phyloP scores from a whole-genome alignment of 139 green algal genomes.

The Gonium pectorale region DNA sequence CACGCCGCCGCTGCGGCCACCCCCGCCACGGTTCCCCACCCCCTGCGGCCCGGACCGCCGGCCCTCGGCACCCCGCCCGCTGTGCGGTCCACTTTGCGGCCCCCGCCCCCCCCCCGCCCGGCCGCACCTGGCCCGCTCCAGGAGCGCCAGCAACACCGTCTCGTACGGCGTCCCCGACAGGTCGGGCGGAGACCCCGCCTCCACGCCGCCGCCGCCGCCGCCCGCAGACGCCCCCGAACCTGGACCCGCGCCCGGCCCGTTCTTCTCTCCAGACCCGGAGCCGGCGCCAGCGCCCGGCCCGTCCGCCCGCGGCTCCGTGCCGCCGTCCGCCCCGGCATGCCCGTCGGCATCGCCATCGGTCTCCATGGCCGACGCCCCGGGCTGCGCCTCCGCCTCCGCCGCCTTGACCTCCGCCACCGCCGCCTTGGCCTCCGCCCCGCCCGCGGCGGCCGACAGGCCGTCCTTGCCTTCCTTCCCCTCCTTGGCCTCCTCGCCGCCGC shows the following conservation, averaged over 20 bases:
- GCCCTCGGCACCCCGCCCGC: too few relatives aligned
- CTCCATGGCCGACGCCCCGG: too few relatives aligned
- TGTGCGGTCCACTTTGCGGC: too few relatives aligned
- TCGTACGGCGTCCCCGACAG: constrained; percentile 67
- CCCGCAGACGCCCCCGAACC: background rate
- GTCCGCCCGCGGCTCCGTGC: too few relatives aligned
- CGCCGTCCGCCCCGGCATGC: too few relatives aligned
- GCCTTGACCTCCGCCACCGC: background rate
- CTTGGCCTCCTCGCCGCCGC: background rate
- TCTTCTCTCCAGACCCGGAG: too few relatives aligned
- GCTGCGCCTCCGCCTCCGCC: background rate
- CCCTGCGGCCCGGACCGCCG: too few relatives aligned
- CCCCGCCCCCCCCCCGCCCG: background rate
- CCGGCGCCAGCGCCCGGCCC: too few relatives aligned
- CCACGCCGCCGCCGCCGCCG: background rate
- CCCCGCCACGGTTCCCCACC: too few relatives aligned
- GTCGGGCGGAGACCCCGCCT: background rate
- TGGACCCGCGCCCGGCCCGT: background rate
- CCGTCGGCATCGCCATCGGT: too few relatives aligned
- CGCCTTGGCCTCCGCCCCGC: background rate
- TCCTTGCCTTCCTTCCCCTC: background rate
- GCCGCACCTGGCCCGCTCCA: constrained; percentile 48
- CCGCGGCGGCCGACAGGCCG: background rate
- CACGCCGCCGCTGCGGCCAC: too few relatives aligned
- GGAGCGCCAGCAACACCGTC: constrained; percentile 62